Base-by-base conservation (phyloP, 441 rosid species). In the Populus trichocarpa region DNA sequence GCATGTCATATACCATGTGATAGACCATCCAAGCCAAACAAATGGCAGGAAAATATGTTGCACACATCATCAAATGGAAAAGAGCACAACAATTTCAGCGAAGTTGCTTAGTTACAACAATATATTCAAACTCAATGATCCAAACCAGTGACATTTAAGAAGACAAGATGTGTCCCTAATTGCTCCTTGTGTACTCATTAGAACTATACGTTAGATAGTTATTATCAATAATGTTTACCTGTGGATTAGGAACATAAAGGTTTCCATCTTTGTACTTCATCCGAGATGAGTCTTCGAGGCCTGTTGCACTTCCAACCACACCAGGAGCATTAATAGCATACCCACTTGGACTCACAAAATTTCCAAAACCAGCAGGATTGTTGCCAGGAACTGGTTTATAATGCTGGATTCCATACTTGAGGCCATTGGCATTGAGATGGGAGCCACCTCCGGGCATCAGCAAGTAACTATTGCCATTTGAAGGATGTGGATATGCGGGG, bases 321-420 rank as follows among this genome's bases (percentile, higher is more conserved):
- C 90, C 93, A 75, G 96, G 87, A 74, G 93, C 79, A 83, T 88
- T 95, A 28, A 92, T 84, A 57, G 92, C 89, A 87, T 92, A 95
- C 63, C 94, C 96, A 69, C 86, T 74, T 30, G 95, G 93, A 83
- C 85, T 89, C 68, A 86, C 81, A 79, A 84, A 95, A 81, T 84
- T 92, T 72, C 92, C 94, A 84, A 90, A 95, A 23, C 96, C 99
- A n/a, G 93, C 77, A 42, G 94, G 96, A 75, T 85, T 92, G 78
- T 87, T 89, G 0, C 89, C 84, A 32, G 91, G 95, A 77, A 93
- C 90, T 33, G 93, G 95, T 87, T 95, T 95, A 80, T 81, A 93
- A 80, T 88, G 99, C 86, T 90, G 98, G 71, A 95, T 85, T 33
- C 99, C 99, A 84, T 91, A 95, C 86, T 95, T 95, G 82, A 93